Base-by-base conservation (phyloP, 108 stramenopile species). In the Stephanodiscus triporus region DNA sequence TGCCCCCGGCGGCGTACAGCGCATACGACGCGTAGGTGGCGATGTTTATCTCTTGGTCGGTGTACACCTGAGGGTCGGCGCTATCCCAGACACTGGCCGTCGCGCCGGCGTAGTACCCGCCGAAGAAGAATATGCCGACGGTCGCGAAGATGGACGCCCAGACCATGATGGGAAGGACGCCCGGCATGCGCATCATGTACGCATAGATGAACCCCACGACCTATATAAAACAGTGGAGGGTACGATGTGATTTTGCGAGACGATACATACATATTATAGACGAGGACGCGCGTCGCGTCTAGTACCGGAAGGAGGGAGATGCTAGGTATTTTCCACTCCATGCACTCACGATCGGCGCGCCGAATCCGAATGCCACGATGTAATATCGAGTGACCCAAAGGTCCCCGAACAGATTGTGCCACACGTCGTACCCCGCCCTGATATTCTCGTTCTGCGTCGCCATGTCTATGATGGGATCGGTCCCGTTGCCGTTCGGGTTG, bases 361-460 rank as follows among this genome's bases (percentile, higher is more conserved):
- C 92, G 45, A 96, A 89, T 9, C 97, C 96, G 69, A 96, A 94
- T 19, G 85, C 89, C 32, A 93, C 43, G 49, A 98, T 88, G 40
- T 77, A 87, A 19, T 84, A 62, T 45, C 85, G 43, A n/a, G 76
- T 29, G 17, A 57, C 38, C 57, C 67, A 83, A 26, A 83, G 43
- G 71, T 83, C 82, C 24, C 76, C 87, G 76, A 88, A 91, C 14
- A 91, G 61, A 68, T 86, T 81, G 48, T 48, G 74, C 80, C 72
- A 85, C 38, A 88, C 74, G 24, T 74, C 57, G 40, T 72, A 73
- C 4, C 75, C 82, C 29, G 70, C 47, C 22, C 80, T 72, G 17
- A 83, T 65, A 34, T 53, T 27, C n/a, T 70, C 63, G 36, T 68
- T 76, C 49, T 80, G 64, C 42, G 36, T 53, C 9, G 72, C 49